A percentile compares a stretch with the other conserved stretches of the same genome.
Evolutionary conservation across 1,284 basidiomycete genomes (phyloP).

Genomic region (Boletus sp.): DNA sequence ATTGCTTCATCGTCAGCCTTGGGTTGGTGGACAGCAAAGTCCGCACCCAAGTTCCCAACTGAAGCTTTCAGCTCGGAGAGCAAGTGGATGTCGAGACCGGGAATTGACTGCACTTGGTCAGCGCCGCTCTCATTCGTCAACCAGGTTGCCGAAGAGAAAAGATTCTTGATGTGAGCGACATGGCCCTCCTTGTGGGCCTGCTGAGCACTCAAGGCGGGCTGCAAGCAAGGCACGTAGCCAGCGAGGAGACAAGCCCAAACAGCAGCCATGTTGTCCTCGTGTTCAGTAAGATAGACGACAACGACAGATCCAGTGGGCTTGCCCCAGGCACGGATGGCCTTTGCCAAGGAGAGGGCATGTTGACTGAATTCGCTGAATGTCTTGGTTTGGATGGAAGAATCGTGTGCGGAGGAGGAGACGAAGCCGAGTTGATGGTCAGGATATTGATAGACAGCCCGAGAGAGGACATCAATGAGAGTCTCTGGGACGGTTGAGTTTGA

Average conservation of each 20-base stretch:
- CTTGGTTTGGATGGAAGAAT: conserved; percentile 27
- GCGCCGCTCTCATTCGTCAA: conserved; percentile 32
- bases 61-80: conserved; percentile 24
- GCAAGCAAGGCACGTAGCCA: conserved; percentile 32
- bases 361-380: conserved; percentile 28
- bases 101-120: conserved; percentile 29
- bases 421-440: conserved; percentile 28
- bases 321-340: conserved; percentile 3
- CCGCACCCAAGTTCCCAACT: neutral
- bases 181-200: conserved; percentile 34
- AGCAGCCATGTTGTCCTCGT: conserved; percentile 35
- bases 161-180: conserved; percentile 27
- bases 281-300: conserved; percentile 32
- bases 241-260: conserved; percentile 34
- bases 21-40: conserved; percentile 19
- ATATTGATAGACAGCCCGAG: conserved; percentile 20
- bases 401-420: conserved; percentile 33
- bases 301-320: conserved; percentile 33
- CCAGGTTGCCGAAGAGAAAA: conserved; percentile 32
- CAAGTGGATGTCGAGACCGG: conserved; percentile 30
- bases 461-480: conserved; percentile 26
- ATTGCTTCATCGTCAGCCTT: conserved; percentile 28
- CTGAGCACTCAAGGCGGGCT: conserved; percentile 33
- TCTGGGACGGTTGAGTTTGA: conserved; percentile 3
- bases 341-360: conserved; percentile 19